Conservation (phyloP, 1,139 yeast genomes). For the Saccharomyces hybrid region DNA sequence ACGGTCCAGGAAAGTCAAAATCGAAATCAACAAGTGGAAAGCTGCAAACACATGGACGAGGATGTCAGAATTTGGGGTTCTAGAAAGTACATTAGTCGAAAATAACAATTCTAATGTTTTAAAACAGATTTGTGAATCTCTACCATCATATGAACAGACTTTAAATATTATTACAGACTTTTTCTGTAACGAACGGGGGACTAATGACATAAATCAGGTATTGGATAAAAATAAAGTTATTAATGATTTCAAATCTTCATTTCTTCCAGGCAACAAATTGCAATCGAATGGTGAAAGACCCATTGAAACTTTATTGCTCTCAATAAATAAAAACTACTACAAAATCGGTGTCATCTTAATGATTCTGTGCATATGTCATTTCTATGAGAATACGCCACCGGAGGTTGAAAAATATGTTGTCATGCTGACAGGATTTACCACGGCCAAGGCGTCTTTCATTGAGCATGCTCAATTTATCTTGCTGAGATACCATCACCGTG, state of each 20-base stretch:
- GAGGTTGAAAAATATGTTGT: slow-evolving; percentile 15
- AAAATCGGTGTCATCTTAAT: slow-evolving; percentile 23
- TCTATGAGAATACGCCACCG: slow-evolving; percentile 14
- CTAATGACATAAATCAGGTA: slow-evolving; percentile 13
- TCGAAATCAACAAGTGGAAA: slow-evolving; percentile 20
- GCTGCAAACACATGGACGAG: neutral
- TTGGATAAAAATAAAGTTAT: slow-evolving; percentile 21
- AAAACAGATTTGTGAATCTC: slow-evolving; percentile 13
- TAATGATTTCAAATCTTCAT: slow-evolving; percentile 17
- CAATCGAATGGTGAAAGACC: slow-evolving; percentile 7
- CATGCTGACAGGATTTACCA: slow-evolving; percentile 11
- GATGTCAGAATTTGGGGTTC: slow-evolving; percentile 4
- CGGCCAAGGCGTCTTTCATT: slow-evolving; percentile 11
- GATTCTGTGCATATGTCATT: slow-evolving; percentile 19
- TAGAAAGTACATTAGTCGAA: slow-evolving; percentile 3
- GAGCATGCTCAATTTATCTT: slow-evolving; percentile 14
- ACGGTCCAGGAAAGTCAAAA: slow-evolving; percentile 21
- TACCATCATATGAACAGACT: slow-evolving; percentile 22
- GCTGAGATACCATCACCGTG: slow-evolving; percentile 15
- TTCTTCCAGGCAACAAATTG: slow-evolving; percentile 11
- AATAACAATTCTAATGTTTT: slow-evolving; percentile 5
- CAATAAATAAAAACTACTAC: slow-evolving; percentile 20
- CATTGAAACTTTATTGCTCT: slow-evolving; percentile 9
- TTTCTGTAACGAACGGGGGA: slow-evolving; percentile 14
- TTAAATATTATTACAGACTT: slow-evolving; percentile 12